A percentile compares a stretch with the other conserved stretches of the same genome.
phyloP scores from a whole-genome alignment of 768 basidiomycete genomes.

The Cystobasidium onofrii region DNA sequence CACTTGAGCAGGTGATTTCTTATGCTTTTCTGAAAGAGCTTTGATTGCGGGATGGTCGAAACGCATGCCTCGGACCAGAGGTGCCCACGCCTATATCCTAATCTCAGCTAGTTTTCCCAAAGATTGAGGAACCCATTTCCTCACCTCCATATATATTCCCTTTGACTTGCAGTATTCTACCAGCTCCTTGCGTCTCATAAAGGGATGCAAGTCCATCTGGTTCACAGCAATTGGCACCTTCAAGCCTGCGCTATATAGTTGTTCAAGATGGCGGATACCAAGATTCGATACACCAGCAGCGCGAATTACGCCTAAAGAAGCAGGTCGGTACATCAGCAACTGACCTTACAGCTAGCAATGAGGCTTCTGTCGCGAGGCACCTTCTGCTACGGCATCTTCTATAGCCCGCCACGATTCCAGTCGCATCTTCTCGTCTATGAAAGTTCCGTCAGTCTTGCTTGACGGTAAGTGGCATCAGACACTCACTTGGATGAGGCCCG shows the following conservation, averaged over 20 bases:
- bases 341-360: slow-evolving; percentile 42
- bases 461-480: neutral
- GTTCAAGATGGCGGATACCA: slow-evolving; percentile 39
- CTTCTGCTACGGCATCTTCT: slow-evolving; percentile 58
- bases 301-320: neutral
- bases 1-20: slow-evolving; percentile 56
- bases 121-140: too few species aligned
- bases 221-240: slow-evolving; percentile 55
- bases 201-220: slow-evolving; percentile 59
- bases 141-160: slow-evolving; percentile 58
- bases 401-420: slow-evolving; percentile 61
- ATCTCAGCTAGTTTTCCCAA: too few species aligned
- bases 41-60: slow-evolving; percentile 57
- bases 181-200: slow-evolving; percentile 60
- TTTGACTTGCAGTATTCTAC: slow-evolving; percentile 56
- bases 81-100: slow-evolving; percentile 71
- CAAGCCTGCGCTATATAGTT: slow-evolving; percentile 37
- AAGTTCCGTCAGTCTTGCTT: neutral
- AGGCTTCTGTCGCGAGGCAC: slow-evolving; percentile 62
- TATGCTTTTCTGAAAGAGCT: slow-evolving; percentile 53
- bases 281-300: slow-evolving; percentile 34
- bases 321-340: slow-evolving; percentile 14
- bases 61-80: slow-evolving; percentile 59
- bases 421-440: slow-evolving; percentile 51
- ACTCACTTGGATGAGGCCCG: slow-evolving; percentile 53